Conservation (phyloP, 2,329 filamentous ascomycete species). For the Aspergillus pseudoterreus region DNA sequence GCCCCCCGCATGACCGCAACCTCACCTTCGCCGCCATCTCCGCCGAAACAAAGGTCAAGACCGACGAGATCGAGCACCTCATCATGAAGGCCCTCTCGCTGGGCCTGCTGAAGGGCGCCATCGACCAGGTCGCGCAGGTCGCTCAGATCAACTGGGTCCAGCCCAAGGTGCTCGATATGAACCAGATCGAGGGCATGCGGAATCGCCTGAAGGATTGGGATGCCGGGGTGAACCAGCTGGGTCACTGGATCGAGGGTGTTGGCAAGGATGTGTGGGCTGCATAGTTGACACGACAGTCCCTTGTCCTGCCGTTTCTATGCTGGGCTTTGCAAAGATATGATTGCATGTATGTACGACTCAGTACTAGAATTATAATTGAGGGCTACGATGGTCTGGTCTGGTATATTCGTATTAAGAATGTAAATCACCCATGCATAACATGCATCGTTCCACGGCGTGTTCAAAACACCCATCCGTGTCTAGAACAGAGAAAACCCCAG, state of each 20-base stretch:
- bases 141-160: constrained; percentile 98
- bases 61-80: constrained; percentile 92
- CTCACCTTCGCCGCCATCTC: constrained; percentile 89
- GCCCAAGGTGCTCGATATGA: constrained; percentile 94
- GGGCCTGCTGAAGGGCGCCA: constrained; percentile 82
- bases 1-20: constrained; percentile 89
- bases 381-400: no score
- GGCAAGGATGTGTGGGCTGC: constrained; percentile 96
- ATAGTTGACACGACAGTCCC: constrained; percentile 31
- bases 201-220: constrained; percentile 89
- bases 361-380: constrained; percentile 1
- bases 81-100: constrained; percentile 99
- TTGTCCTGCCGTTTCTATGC: constrained; percentile 1
- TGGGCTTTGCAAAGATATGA: not conserved
- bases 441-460: not conserved
- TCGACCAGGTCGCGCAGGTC: constrained; percentile 92
- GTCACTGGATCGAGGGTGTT: constrained; percentile 92
- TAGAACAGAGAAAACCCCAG: constrained; percentile 33
- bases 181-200: constrained; percentile 91
- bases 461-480: not conserved
- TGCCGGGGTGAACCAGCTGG: constrained; percentile 88
- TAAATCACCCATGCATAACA: no score
- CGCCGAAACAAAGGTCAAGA: constrained; percentile 85
- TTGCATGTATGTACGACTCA: constrained; percentile 11
- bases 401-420: not conserved